Percentiles rank a stretch among this genome's conserved stretches.
Evolutionary conservation across 495 filamentous ascomycete species (phyloP).

Genomic region (Penicillium tannophilum): DNA sequence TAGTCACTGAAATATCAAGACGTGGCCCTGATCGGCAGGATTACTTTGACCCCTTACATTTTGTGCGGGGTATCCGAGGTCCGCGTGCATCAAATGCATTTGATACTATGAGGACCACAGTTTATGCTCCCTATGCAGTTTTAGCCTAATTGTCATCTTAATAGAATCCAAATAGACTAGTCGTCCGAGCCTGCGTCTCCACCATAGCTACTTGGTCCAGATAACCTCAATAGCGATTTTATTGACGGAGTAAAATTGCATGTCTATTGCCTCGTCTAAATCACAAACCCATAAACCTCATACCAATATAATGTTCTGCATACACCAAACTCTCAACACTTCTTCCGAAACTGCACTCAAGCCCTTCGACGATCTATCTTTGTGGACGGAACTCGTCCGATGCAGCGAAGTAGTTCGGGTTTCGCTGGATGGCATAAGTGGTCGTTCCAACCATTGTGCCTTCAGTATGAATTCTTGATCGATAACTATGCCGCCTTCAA

Average conservation of each 20-base stretch:
- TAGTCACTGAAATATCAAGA: neutral
- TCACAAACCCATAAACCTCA: neutral
- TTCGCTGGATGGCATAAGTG: conserved; percentile 59
- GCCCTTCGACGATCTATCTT: conserved; percentile 58
- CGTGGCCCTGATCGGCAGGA: conserved; percentile 9
- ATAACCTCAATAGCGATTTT: too few species aligned
- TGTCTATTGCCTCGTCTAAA: too few species aligned
- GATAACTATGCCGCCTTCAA: conserved; percentile 60
- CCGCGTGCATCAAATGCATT: conserved; percentile 14
- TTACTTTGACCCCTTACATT: neutral
- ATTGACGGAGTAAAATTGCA: too few species aligned
- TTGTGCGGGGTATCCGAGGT: conserved; percentile 34
- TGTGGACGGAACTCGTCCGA: conserved; percentile 57
- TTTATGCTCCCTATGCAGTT: neutral
- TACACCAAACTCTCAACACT: too few species aligned
- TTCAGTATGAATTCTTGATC: conserved; percentile 54
- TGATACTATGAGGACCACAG: neutral
- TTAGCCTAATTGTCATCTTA: neutral
- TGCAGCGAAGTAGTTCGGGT: conserved; percentile 52
- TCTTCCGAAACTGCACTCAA: conserved; percentile 5
- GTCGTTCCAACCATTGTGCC: conserved; percentile 58
- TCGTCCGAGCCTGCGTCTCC: too few species aligned
- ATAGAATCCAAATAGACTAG: too few species aligned
- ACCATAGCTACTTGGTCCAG: too few species aligned
- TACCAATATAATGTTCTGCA: neutral